phyloP scores from a whole-genome alignment of 495 filamentous ascomycete genomes.

The Penicillium waksmanii region DNA sequence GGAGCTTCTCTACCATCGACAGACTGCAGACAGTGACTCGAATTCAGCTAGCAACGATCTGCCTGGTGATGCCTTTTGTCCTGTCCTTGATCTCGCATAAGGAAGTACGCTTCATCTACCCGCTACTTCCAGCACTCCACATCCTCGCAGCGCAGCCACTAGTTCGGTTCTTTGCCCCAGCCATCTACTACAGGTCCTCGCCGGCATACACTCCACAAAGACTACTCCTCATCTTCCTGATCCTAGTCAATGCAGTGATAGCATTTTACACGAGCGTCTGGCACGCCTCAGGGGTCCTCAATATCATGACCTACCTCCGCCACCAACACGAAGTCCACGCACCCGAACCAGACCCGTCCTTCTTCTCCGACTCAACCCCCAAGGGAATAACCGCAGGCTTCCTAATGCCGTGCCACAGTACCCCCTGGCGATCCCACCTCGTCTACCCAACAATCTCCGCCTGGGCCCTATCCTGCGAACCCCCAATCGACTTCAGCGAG shows the following conservation, averaged over 20 bases:
- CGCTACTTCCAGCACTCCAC: constrained; percentile 83
- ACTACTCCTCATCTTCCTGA: constrained; percentile 57
- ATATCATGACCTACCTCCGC: constrained; percentile 74
- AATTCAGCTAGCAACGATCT: constrained; percentile 63
- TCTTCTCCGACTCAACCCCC: neutral
- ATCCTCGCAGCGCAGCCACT: constrained; percentile 73
- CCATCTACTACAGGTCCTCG: constrained; percentile 33
- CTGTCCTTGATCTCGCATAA: constrained; percentile 91
- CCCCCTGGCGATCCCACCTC: constrained; percentile 92
- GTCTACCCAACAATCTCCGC: constrained; percentile 73
- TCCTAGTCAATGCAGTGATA: constrained; percentile 70
- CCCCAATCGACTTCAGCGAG: constrained; percentile 68
- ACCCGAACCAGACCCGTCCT: constrained; percentile 15
- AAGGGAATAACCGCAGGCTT: constrained; percentile 72
- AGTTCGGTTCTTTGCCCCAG: constrained; percentile 64
- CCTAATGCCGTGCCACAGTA: constrained; percentile 97
- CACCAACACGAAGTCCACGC: constrained; percentile 62
- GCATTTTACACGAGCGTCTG: constrained; percentile 72
- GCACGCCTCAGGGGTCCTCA: constrained; percentile 78
- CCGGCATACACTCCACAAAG: constrained; percentile 46
- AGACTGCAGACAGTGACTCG: constrained; percentile 39
- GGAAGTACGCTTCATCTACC: constrained; percentile 97
- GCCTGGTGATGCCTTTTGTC: constrained; percentile 59
- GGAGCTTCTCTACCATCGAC: constrained; percentile 31
- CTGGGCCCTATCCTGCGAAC: constrained; percentile 90